Evolutionary conservation across 2,329 filamentous ascomycete species (phyloP).

Genomic region (Colletotrichum tropicicola): DNA sequence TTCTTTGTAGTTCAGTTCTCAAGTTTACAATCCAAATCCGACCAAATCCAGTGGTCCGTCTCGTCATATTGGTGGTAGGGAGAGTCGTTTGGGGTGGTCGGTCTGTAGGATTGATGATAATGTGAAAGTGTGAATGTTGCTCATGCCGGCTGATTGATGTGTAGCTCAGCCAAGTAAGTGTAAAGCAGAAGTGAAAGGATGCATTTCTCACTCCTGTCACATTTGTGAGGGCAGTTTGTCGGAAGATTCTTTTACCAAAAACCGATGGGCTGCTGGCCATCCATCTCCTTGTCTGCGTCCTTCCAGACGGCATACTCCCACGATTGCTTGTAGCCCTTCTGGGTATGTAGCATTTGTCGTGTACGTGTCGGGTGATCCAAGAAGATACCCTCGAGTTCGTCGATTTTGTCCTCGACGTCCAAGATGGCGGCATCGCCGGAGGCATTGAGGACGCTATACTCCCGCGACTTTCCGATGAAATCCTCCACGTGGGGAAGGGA

Average conservation of each 20-base stretch:
- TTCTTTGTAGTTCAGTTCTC: neutral
- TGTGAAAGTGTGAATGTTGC: no score
- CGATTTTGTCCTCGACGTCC: neutral
- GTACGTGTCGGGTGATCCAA: neutral
- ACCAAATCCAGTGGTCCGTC: neutral
- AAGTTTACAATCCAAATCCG: neutral
- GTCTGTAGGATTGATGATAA: neutral
- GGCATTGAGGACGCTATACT: neutral
- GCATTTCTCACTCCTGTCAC: no score
- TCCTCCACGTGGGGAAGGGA: neutral
- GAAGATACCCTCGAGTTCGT: neutral
- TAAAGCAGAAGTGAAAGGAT: conserved; percentile 25
- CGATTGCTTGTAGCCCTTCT: neutral
- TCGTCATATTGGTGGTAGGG: neutral
- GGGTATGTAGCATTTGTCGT: neutral
- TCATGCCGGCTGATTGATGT: no score
- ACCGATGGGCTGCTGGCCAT: neutral
- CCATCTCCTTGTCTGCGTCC: neutral
- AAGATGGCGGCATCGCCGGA: neutral
- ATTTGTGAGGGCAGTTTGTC: no score
- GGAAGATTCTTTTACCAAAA: no score
- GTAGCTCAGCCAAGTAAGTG: neutral
- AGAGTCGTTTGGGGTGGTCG: neutral
- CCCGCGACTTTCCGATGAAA: neutral
- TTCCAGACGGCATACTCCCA: conserved; percentile 14